phyloP scores from a whole-genome alignment of 2,329 filamentous ascomycete genomes.

The Fusarium sp. region DNA sequence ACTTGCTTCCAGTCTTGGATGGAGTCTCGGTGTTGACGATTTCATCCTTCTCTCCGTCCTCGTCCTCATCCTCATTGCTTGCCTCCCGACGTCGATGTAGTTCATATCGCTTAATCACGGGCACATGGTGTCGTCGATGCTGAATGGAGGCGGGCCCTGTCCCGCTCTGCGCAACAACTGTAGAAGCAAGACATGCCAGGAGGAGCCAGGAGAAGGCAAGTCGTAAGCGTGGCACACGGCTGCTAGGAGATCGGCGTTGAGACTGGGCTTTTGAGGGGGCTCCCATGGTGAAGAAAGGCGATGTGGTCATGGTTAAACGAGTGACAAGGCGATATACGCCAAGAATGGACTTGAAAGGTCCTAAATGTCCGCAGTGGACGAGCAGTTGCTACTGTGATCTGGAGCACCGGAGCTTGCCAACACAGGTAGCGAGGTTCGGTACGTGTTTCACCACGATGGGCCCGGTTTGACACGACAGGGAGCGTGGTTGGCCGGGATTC shows the following conservation, averaged over 20 bases:
- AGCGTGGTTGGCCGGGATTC: slow-evolving; percentile 28
- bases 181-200: slow-evolving; percentile 44
- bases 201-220: slow-evolving; percentile 34
- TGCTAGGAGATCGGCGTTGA: slow-evolving; percentile 13
- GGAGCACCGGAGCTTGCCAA: slow-evolving; percentile 22
- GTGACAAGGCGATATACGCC: slow-evolving; percentile 37
- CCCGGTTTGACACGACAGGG: slow-evolving; percentile 24
- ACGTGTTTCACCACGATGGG: slow-evolving; percentile 48
- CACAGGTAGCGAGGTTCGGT: slow-evolving; percentile 39
- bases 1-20: slow-evolving; percentile 33
- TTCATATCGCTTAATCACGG: slow-evolving; percentile 22
- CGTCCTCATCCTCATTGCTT: slow-evolving; percentile 33
- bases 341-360: neutral
- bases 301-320: slow-evolving; percentile 40
- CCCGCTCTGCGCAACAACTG: slow-evolving; percentile 37
- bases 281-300: slow-evolving; percentile 20
- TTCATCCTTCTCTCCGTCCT: slow-evolving; percentile 22
- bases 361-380: slow-evolving; percentile 2
- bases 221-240: slow-evolving; percentile 30
- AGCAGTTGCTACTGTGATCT: slow-evolving; percentile 14
- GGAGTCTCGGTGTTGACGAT: slow-evolving; percentile 34
- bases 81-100: slow-evolving; percentile 34
- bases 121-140: slow-evolving; percentile 25
- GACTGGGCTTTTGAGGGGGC: slow-evolving; percentile 1
- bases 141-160: slow-evolving; percentile 34